Evolutionary conservation across 352 stramenopile genomes (phyloP).

Genomic region (Phytophthora tentaculata): DNA sequence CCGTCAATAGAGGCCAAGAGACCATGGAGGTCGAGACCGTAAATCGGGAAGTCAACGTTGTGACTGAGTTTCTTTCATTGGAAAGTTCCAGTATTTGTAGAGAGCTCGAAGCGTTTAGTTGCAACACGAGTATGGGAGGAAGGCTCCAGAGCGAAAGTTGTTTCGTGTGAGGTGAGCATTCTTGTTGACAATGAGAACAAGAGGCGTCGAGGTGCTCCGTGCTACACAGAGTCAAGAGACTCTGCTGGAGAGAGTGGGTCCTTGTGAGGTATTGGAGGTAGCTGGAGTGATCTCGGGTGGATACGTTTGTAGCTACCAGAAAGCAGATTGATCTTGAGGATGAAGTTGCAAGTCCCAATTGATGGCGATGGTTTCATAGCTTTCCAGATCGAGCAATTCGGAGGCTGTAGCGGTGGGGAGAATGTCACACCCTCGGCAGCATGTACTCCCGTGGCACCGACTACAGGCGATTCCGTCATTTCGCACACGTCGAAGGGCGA

Average conservation of each 20-base stretch:
- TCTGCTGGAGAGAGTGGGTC: too few species aligned
- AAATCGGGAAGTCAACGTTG: conserved; percentile 92
- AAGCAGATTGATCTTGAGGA: too few species aligned
- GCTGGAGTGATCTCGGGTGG: too few species aligned
- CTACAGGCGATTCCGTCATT: conserved; percentile 53
- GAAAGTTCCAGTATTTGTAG: too few species aligned
- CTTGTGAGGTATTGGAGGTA: too few species aligned
- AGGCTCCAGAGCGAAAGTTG: conserved; percentile 59
- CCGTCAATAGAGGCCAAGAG: conserved; percentile 41
- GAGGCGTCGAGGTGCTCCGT: too few species aligned
- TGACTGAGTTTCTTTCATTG: conserved; percentile 86
- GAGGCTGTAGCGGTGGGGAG: conserved; percentile 24
- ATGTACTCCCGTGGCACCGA: conserved; percentile 58
- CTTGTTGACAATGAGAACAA: too few species aligned
- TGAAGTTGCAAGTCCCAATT: too few species aligned
- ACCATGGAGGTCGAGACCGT: conserved; percentile 78
- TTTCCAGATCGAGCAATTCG: too few species aligned
- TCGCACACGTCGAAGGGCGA: conserved; percentile 55
- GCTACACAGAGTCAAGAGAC: too few species aligned
- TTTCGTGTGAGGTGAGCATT: conserved; percentile 50
- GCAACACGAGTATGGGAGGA: conserved; percentile 61
- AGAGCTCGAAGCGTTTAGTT: conserved; percentile 76
- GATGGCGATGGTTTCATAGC: too few species aligned
- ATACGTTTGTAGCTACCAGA: too few species aligned
- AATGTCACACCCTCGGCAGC: conserved; percentile 62